Conservation (phyloP, 2,329 filamentous ascomycete genomes). For the Arthrobotrys entomopaga region DNA sequence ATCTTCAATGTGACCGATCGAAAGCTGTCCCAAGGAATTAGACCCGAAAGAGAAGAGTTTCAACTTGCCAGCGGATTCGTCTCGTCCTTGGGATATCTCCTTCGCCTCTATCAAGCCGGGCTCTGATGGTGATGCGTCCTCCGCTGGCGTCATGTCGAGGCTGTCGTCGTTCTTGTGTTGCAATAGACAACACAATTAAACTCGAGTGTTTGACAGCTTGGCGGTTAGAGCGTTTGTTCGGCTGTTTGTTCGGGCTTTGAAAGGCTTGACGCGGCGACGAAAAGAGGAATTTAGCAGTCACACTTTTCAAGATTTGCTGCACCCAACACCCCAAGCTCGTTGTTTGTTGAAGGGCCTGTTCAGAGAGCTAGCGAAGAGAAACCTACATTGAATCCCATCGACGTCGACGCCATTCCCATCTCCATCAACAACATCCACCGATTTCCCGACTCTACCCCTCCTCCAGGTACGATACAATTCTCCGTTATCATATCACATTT, state of each 20-base stretch:
- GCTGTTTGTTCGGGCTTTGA: slow-evolving; percentile 12
- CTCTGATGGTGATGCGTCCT: neutral
- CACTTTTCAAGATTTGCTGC: slow-evolving; percentile 54
- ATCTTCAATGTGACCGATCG: slow-evolving; percentile 64
- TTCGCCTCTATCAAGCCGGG: slow-evolving; percentile 8
- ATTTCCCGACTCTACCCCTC: slow-evolving; percentile 35
- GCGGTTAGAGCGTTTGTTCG: slow-evolving; percentile 30
- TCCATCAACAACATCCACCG: slow-evolving; percentile 46
- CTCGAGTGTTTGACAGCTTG: slow-evolving; percentile 34
- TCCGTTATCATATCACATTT: neutral
- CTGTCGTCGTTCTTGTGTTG: slow-evolving; percentile 23
- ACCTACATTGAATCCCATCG: slow-evolving; percentile 44
- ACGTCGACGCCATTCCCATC: slow-evolving; percentile 52
- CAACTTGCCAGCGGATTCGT: neutral
- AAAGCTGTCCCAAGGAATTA: slow-evolving; percentile 67
- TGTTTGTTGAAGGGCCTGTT: slow-evolving; percentile 7
- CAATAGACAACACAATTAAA: slow-evolving; percentile 11
- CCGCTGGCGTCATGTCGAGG: slow-evolving; percentile 7
- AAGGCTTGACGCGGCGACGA: neutral
- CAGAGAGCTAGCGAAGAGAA: slow-evolving; percentile 33
- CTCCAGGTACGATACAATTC: slow-evolving; percentile 44
- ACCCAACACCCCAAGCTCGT: slow-evolving; percentile 10
- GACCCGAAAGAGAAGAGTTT: slow-evolving; percentile 66
- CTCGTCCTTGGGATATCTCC: neutral
- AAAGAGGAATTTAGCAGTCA: slow-evolving; percentile 53